Conservation (phyloP, 164 flowering plant species). For the Stephania japonica region DNA sequence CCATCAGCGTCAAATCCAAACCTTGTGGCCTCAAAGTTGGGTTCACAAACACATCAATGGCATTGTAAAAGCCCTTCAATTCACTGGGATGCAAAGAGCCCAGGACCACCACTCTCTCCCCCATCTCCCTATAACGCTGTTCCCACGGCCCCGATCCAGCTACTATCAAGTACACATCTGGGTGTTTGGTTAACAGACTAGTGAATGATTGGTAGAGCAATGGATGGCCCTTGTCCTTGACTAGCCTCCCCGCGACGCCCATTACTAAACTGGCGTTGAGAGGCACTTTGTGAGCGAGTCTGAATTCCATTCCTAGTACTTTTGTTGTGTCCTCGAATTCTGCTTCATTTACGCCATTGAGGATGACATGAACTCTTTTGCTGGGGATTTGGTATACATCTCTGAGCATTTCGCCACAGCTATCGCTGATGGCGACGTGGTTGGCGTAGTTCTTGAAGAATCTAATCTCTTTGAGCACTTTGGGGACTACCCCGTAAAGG, state of each 20-base stretch:
- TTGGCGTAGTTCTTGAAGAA: constrained; percentile 68
- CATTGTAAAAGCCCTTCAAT: constrained; percentile 56
- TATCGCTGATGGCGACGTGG: constrained; percentile 83
- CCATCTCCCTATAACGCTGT: constrained; percentile 54
- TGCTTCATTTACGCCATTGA: constrained; percentile 66
- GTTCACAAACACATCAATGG: constrained; percentile 68
- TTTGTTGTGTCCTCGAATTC: constrained; percentile 32
- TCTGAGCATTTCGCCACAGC: constrained; percentile 81
- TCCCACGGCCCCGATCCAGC: constrained; percentile 94
- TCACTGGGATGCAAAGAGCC: constrained; percentile 62
- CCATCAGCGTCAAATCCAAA: constrained; percentile 81
- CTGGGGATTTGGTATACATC: constrained; percentile 78
- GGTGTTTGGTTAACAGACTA: constrained; percentile 24
- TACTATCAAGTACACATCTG: constrained; percentile 48
- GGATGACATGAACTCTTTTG: constrained; percentile 70
- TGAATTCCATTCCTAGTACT: constrained; percentile 37
- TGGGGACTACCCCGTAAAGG: constrained; percentile 48
- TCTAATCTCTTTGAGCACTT: constrained; percentile 62
- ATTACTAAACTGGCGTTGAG: constrained; percentile 54
- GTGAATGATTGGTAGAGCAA: constrained; percentile 64
- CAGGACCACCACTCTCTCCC: constrained; percentile 43
- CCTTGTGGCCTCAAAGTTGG: constrained; percentile 92
- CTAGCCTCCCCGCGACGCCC: constrained; percentile 81
- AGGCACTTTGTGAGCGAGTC: constrained; percentile 50
- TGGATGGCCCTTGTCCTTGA: constrained; percentile 87